A percentile compares a stretch with the other conserved stretches of the same genome.
These are phyloP conservation scores for Magnusiomyces sp. DNA, from an alignment of 1,139 yeast species.

Conservation along the genomic window DNA sequence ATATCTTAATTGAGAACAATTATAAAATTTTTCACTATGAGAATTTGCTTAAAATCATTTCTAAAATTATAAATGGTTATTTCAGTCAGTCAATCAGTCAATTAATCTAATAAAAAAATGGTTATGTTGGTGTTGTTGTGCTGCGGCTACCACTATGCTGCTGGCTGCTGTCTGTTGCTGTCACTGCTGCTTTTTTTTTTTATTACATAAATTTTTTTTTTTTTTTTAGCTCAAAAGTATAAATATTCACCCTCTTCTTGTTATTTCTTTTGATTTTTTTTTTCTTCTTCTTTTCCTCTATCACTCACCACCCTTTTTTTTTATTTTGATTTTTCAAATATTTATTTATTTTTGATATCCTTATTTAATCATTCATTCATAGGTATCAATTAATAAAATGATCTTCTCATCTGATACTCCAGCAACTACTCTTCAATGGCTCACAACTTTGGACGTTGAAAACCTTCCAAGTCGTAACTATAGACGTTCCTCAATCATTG, in stretches of 20 bases:
- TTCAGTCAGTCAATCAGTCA: no score
- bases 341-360: neutral
- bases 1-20: no score
- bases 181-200: no score
- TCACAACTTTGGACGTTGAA: slow-evolving; percentile 68
- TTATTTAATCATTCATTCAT: neutral
- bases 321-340: neutral
- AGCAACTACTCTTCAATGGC: slow-evolving; percentile 55
- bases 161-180: no score
- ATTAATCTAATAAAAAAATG: neutral
- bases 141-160: neutral
- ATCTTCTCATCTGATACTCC: slow-evolving; percentile 26
- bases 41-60: no score
- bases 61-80: no score
- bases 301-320: neutral
- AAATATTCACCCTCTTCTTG: neutral
- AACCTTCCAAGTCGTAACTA: slow-evolving; percentile 74
- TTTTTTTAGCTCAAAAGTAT: neutral
- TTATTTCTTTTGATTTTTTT: neutral
- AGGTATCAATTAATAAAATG: slow-evolving; percentile 19
- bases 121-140: neutral
- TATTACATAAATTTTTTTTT: neutral
- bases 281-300: neutral
- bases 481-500: slow-evolving; percentile 95
- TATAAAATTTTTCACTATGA: no score